Evolutionary conservation across 2,329 filamentous ascomycete species (phyloP), one percentile per base, ranked within the genome.

Genomic region (Akanthomyces uredinophilus): DNA sequence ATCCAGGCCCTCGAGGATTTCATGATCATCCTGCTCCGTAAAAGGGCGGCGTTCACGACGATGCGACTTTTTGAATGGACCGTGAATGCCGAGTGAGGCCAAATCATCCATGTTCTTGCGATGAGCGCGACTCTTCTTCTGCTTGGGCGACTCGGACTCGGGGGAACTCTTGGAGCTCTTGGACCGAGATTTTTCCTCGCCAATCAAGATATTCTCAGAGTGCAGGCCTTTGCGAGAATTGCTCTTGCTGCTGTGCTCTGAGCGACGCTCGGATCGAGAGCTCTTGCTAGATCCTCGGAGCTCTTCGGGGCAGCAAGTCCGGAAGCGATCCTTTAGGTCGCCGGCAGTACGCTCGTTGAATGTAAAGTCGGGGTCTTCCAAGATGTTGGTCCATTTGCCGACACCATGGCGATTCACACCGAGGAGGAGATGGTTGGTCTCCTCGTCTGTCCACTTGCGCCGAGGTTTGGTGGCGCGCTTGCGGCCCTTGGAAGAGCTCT

Each of bases 321-420:
- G 79, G 68, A 88, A 88, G 14, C 86, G 79, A 70, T 88, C 86
- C 70, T 88, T 88, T 56, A 88, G 71, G 68, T 88, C 86, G 10
- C 84, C 84, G 4, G 85, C 83, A 1, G 82, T 83, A 63, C 86
- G 81, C 18, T 79, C 79, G 67, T 87, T 85, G 73, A 88, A 88
- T 13, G 72, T 77, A 68, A 86, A 88, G 47, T 80, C 80, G 0
- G 79, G 72, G 64, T 88, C 86, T 55, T 86, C 83, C 27, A 88
- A 73, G 37, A 88, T 88, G 61, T 78, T 82, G 10, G 83, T 87
- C 86, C 86, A 88, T 67, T 83, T 85, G 43, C 86, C 86, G 10
- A 88, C 82, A 1, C 86, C 86, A 68, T 88, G 81, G 37, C 83
- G 82, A 67, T 81, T 81, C 32, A 87, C 86, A 0, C 85, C 86